Evolutionary conservation across 2,329 filamentous ascomycete species (phyloP).

Genomic region (Pyricularia sp.): DNA sequence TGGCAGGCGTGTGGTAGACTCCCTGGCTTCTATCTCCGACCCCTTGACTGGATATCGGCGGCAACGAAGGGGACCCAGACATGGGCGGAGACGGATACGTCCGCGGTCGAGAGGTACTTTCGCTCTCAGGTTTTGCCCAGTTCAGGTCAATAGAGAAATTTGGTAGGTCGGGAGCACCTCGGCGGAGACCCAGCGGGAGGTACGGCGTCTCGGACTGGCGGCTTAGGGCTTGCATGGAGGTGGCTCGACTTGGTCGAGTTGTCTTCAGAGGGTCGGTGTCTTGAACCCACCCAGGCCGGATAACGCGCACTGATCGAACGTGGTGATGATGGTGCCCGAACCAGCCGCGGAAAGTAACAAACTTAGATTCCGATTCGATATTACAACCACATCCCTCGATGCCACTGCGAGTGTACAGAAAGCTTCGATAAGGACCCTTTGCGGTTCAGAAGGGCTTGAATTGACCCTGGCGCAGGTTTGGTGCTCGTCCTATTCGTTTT

Average conservation of each 20-base stretch:
- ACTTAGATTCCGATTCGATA: background rate
- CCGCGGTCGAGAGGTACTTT: slow-evolving; percentile 43
- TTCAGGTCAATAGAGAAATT: slow-evolving; percentile 46
- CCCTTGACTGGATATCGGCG: slow-evolving; percentile 49
- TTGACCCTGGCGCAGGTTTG: background rate
- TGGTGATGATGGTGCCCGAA: background rate
- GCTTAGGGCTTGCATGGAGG: slow-evolving; percentile 46
- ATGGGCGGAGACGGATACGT: slow-evolving; percentile 66
- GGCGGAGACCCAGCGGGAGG: slow-evolving; percentile 47
- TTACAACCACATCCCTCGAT: background rate
- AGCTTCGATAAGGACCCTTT: background rate
- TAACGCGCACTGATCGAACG: background rate
- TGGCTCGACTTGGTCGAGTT: slow-evolving; percentile 9
- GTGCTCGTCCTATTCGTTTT: background rate
- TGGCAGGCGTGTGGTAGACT: slow-evolving; percentile 30
- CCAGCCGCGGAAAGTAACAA: background rate
- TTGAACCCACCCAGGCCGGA: background rate
- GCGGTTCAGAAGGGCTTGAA: background rate
- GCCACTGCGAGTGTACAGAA: background rate
- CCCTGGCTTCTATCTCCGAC: slow-evolving; percentile 44
- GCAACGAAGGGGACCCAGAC: slow-evolving; percentile 58
- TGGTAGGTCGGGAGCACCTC: slow-evolving; percentile 44
- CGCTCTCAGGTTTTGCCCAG: slow-evolving; percentile 45
- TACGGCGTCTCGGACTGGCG: slow-evolving; percentile 31
- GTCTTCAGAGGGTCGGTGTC: background rate